Base-by-base conservation (phyloP, 257 asterid species). In the Orobanche coerulescens region DNA sequence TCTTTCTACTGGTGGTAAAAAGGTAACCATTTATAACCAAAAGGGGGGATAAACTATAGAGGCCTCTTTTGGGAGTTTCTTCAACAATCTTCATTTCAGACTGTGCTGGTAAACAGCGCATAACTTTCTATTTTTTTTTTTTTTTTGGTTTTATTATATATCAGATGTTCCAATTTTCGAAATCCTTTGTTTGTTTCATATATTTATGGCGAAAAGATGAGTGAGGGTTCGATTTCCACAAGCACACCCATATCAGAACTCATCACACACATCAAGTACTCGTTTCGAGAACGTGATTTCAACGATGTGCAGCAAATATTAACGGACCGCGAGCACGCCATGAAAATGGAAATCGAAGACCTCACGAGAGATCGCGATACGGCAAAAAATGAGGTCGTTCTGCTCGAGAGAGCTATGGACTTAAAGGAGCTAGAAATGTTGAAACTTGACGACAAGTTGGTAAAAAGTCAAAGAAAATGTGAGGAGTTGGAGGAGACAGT, bases 181-280 rank as follows among this genome's bases (percentile, higher is more conserved):
- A 36, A 36, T 6, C 42, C 9, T 36, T 1, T 36, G 42, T 33
- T 36, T 30, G 36, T 1, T 30, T 9, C 4, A 30, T 30, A 13
- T 6, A 36, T 33, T 13, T 0, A 42, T 4, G 2, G n/a, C 2
- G 8, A 1, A 18, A 59, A 55, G 51, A 46, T 64, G 74, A 30
- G 62, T 42, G 30, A n/a, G n/a, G 42, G 5, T 23, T 46, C 25
- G 20, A 5, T 12, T 24, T 18, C 34, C 19, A 42, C 9, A 13
- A 24, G 46, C 10, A 54, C 71, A 5, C 20, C 78, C 1, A 52
- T 79, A 24, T 25, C 67, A 1, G 80, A 73, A 19, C 66, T 77
- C 49, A 65, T 82, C 4, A 22, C 56, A 4, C 24, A 39, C 22
- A 28, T 71, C 2, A 61, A 14, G 15, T 13, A 46, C 24, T 61